These are phyloP conservation scores for Microbotryum saponariae DNA, from an alignment of 1,284 basidiomycete species.

Conservation along the genomic window DNA sequence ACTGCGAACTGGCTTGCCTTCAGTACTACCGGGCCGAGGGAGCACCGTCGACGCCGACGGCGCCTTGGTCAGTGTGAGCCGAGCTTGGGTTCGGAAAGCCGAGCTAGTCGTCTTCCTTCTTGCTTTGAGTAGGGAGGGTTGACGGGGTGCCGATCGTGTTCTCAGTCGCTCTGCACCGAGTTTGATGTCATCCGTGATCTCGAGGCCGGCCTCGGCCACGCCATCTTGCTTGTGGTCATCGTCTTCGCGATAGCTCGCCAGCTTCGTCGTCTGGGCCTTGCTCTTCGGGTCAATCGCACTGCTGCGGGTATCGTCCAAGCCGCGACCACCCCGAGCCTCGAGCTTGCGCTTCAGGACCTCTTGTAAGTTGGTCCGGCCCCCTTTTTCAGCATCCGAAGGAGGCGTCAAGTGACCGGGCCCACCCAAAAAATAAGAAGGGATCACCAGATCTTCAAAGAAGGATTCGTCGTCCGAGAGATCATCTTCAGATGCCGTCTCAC, in stretches of 20 bases:
- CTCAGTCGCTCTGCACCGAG: conserved; percentile 62
- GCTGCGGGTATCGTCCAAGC: background rate
- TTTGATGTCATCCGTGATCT: conserved; percentile 68
- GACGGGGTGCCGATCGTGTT: conserved; percentile 12
- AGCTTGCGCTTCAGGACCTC: conserved; percentile 27
- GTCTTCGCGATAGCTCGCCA: conserved; percentile 46
- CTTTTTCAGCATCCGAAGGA: conserved; percentile 53
- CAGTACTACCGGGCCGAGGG: no score
- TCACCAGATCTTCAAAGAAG: conserved; percentile 66
- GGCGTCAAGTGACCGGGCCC: conserved; percentile 14
- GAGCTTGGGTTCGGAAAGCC: no score
- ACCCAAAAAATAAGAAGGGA: conserved; percentile 49
- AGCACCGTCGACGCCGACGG: no score
- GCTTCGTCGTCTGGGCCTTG: conserved; percentile 50
- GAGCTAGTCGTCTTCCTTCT: background rate
- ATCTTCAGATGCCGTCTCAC: conserved; percentile 50
- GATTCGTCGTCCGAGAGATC: conserved; percentile 58
- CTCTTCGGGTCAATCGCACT: conserved; percentile 44
- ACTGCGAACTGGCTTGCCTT: no score
- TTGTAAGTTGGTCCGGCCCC: conserved; percentile 55
- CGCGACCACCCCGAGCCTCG: conserved; percentile 15
- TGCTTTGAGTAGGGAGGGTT: conserved; percentile 3
- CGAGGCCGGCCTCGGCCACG: conserved; percentile 69
- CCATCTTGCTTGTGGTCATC: conserved; percentile 58
- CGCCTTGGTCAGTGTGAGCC: no score